These are phyloP conservation scores for Penicillium sp. DNA, from an alignment of 2,329 filamentous ascomycete genomes.

Conservation along the genomic window DNA sequence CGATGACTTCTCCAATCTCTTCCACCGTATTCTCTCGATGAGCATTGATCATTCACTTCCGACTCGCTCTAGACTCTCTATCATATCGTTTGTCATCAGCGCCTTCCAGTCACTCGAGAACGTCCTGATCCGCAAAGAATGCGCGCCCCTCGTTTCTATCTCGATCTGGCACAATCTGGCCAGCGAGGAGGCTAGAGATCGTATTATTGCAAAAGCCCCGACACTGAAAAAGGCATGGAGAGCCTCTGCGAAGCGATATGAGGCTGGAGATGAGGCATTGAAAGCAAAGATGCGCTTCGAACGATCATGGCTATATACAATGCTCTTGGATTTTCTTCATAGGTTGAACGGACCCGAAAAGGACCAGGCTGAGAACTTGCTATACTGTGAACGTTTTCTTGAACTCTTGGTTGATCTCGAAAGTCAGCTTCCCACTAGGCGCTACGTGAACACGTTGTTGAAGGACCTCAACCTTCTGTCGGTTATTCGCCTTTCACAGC, in stretches of 20 bases:
- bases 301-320: slow-evolving; percentile 81
- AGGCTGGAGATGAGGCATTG: slow-evolving; percentile 68
- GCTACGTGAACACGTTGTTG: slow-evolving; percentile 83
- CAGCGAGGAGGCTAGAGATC: slow-evolving; percentile 64
- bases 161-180: slow-evolving; percentile 91
- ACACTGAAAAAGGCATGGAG: slow-evolving; percentile 84
- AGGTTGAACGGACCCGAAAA: slow-evolving; percentile 53
- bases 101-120: slow-evolving; percentile 92
- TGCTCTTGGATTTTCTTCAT: slow-evolving; percentile 73
- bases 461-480: slow-evolving; percentile 77
- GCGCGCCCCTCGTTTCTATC: slow-evolving; percentile 87
- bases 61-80: slow-evolving; percentile 61
- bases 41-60: slow-evolving; percentile 63
- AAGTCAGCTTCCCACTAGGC: slow-evolving; percentile 84
- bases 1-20: slow-evolving; percentile 76
- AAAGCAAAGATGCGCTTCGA: slow-evolving; percentile 82
- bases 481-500: slow-evolving; percentile 65
- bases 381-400: slow-evolving; percentile 86
- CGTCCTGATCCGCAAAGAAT: slow-evolving; percentile 83
- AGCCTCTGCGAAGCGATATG: slow-evolving; percentile 73
- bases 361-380: slow-evolving; percentile 50
- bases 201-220: slow-evolving; percentile 61
- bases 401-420: slow-evolving; percentile 85
- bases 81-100: slow-evolving; percentile 81
- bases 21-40: slow-evolving; percentile 82